A percentile compares a stretch with the other conserved stretches of the same genome.
Conservation (phyloP, 176 grass and related monocot genomes). For the Microstegium vimineum region DNA sequence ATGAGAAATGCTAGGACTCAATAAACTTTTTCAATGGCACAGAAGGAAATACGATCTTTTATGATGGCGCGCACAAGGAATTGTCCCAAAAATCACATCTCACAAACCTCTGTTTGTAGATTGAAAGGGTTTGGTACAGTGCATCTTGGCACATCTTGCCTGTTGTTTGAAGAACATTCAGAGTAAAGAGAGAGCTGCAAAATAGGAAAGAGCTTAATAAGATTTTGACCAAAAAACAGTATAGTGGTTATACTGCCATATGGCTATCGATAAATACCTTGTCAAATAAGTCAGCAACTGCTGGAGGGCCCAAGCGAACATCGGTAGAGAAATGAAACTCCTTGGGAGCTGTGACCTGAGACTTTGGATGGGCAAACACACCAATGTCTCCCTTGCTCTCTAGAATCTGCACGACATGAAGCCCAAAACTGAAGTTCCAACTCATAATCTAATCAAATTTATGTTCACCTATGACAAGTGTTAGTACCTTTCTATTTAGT, state of each 20-base stretch:
- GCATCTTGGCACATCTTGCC: slow-evolving; percentile 45
- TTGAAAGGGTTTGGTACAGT: slow-evolving; percentile 87
- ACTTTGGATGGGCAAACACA: slow-evolving; percentile 41
- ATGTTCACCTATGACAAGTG: background rate
- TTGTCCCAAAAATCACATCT: slow-evolving; percentile 4
- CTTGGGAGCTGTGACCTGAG: slow-evolving; percentile 55
- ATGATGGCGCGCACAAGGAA: no score
- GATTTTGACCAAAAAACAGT: background rate
- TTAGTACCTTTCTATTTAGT: slow-evolving; percentile 70
- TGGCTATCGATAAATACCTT: slow-evolving; percentile 42
- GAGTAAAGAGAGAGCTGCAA: slow-evolving; percentile 86
- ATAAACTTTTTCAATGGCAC: no score
- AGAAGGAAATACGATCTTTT: no score
- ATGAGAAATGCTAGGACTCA: background rate
- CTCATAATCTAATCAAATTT: slow-evolving; percentile 15
- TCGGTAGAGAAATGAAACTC: slow-evolving; percentile 89
- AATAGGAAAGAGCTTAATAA: slow-evolving; percentile 5
- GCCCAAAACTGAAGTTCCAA: background rate
- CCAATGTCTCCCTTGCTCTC: slow-evolving; percentile 64
- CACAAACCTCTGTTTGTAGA: slow-evolving; percentile 74
- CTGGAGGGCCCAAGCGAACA: slow-evolving; percentile 67
- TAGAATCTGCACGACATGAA: slow-evolving; percentile 67
- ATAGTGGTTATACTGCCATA: background rate
- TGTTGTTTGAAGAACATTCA: slow-evolving; percentile 54
- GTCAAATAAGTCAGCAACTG: slow-evolving; percentile 65